phyloP scores from a whole-genome alignment of 306 rosid genomes.

The Ormosia semicastrata region DNA sequence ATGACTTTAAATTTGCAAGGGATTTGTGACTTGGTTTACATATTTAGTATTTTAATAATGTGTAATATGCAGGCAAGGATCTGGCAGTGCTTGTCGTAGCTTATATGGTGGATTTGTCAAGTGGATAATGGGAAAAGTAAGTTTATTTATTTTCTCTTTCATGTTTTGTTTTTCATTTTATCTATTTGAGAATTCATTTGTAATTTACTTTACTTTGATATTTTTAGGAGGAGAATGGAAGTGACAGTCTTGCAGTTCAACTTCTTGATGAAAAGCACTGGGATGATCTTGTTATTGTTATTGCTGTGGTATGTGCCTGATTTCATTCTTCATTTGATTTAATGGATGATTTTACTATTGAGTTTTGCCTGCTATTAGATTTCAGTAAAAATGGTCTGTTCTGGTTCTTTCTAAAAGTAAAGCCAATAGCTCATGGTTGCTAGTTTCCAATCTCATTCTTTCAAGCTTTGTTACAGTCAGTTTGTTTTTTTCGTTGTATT shows the following conservation, averaged over 20 bases:
- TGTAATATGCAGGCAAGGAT: constrained; percentile 50
- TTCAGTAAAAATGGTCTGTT: background rate
- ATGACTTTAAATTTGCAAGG: too few species aligned
- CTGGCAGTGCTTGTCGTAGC: constrained; percentile 78
- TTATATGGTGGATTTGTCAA: constrained; percentile 71
- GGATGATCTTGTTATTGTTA: constrained; percentile 92
- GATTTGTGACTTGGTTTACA: too few species aligned
- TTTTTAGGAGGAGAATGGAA: constrained; percentile 61
- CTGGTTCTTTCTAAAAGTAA: background rate
- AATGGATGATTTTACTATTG: background rate
- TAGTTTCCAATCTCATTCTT: background rate
- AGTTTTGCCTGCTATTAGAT: constrained; percentile 1
- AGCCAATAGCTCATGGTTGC: constrained; percentile 7
- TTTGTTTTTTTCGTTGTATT: too few species aligned
- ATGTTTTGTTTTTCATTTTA: background rate
- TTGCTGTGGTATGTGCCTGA: constrained; percentile 74
- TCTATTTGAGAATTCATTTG: too few species aligned
- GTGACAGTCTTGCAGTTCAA: constrained; percentile 94
- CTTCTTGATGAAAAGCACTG: constrained; percentile 91
- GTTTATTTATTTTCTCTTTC: background rate
- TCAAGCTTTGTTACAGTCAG: background rate
- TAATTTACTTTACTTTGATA: too few species aligned
- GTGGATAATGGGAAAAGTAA: constrained; percentile 71
- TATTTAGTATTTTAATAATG: too few species aligned
- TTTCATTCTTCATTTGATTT: constrained; percentile 15